Conservation (phyloP, 345 rosid species). For the Abelmoschus esculentus region DNA sequence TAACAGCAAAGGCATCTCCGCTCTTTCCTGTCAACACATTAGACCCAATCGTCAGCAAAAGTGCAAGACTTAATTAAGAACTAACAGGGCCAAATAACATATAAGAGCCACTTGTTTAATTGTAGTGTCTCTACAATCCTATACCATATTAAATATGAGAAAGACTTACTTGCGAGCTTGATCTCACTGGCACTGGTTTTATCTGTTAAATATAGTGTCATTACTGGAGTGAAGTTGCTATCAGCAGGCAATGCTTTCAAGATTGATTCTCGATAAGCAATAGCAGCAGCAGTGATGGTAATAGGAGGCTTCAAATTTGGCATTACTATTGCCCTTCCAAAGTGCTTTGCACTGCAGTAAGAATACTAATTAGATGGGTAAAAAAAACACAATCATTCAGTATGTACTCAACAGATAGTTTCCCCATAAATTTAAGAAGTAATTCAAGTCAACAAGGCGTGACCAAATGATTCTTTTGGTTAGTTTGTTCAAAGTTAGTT, state of each 20-base stretch:
- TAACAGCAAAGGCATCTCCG: conserved; percentile 82
- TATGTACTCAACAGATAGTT: background rate
- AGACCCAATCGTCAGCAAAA: background rate
- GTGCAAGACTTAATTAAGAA: background rate
- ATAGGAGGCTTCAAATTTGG: conserved; percentile 90
- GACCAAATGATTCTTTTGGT: background rate
- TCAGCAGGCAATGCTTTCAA: conserved; percentile 49
- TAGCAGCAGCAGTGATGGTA: conserved; percentile 64
- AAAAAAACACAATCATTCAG: conserved; percentile 6
- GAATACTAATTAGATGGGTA: background rate
- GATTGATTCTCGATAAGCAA: conserved; percentile 56
- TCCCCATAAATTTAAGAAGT: background rate
- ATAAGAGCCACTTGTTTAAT: background rate
- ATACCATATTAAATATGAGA: background rate
- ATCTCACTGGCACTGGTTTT: conserved; percentile 74
- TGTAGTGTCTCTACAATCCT: background rate
- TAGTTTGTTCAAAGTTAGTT: background rate
- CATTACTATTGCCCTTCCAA: conserved; percentile 86
- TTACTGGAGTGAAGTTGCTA: conserved; percentile 68
- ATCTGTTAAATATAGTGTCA: conserved; percentile 93
- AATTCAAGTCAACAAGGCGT: background rate
- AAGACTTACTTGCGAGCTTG: conserved; percentile 69
- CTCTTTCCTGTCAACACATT: conserved; percentile 48
- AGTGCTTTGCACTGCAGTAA: conserved; percentile 49
- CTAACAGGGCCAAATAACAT: background rate